phyloP scores from a whole-genome alignment of 2,329 filamentous ascomycete species.

The Ophiocordyceps camponoti-rufipedis region DNA sequence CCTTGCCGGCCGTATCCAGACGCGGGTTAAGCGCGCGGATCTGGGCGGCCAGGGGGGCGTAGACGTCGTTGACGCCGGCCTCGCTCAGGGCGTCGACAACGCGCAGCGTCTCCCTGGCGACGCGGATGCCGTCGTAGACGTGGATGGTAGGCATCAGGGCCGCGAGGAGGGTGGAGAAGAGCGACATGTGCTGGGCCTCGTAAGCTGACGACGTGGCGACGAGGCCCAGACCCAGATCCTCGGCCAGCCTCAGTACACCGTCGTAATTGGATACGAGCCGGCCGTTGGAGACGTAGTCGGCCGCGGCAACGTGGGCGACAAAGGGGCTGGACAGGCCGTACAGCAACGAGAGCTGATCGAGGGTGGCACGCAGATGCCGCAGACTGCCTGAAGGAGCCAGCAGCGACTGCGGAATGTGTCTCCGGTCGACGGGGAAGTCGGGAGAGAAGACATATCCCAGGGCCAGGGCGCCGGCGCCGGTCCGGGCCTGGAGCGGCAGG shows the following conservation, averaged over 20 bases:
- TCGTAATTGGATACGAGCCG: conserved; percentile 80
- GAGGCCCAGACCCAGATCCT: conserved; percentile 78
- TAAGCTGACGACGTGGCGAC: conserved; percentile 74
- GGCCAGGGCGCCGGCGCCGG: conserved; percentile 77
- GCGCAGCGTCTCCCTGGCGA: conserved; percentile 65
- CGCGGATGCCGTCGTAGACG: conserved; percentile 71
- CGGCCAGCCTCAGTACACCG: conserved; percentile 59
- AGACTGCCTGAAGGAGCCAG: conserved; percentile 73
- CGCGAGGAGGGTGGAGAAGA: conserved; percentile 71
- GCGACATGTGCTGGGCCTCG: conserved; percentile 86
- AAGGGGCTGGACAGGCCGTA: conserved; percentile 88
- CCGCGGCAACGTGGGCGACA: conserved; percentile 78
- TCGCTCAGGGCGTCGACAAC: conserved; percentile 70
- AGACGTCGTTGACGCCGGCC: conserved; percentile 47
- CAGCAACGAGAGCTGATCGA: conserved; percentile 82
- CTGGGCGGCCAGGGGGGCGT: conserved; percentile 45
- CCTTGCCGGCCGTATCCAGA: conserved; percentile 53
- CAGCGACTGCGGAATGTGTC: conserved; percentile 79
- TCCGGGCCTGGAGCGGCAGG: conserved; percentile 66
- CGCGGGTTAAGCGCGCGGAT: conserved; percentile 47
- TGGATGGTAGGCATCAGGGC: conserved; percentile 68
- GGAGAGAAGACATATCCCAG: conserved; percentile 96
- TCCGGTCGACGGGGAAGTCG: conserved; percentile 84
- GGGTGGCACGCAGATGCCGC: conserved; percentile 57
- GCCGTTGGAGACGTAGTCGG: conserved; percentile 55